These are phyloP conservation scores for Thyridium curvatum DNA, from an alignment of 2,329 filamentous ascomycete species.

Conservation along the genomic window DNA sequence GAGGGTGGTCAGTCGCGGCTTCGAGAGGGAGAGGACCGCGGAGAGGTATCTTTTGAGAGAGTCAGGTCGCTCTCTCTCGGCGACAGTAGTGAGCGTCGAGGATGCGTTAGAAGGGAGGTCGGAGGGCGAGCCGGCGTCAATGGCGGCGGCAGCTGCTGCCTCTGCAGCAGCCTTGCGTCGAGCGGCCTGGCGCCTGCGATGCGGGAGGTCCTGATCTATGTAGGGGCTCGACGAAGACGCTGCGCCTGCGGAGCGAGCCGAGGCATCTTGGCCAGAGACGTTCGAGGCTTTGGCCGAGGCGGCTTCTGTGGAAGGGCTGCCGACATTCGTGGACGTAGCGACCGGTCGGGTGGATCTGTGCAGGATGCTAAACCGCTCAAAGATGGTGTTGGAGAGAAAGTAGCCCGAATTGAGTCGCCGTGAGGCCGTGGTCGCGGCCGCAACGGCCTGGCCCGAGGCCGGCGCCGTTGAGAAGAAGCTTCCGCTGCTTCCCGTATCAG, in stretches of 20 bases:
- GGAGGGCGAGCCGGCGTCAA: not conserved
- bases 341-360: too few relatives aligned
- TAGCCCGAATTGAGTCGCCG: constrained; percentile 20
- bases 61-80: constrained; percentile 39
- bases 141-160: not conserved
- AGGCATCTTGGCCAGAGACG: too few relatives aligned
- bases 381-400: constrained; percentile 25
- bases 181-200: constrained; percentile 13
- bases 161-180: not conserved
- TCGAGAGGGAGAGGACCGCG: constrained; percentile 85
- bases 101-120: constrained; percentile 32
- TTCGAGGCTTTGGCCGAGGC: too few relatives aligned
- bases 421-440: constrained; percentile 7
- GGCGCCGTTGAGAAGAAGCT: not conserved
- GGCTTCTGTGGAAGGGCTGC: constrained; percentile 5
- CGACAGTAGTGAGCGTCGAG: constrained; percentile 46
- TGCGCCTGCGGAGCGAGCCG: constrained; percentile 3
- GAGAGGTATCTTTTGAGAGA: constrained; percentile 63
- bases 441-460: constrained; percentile 1
- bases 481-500: too few relatives aligned
- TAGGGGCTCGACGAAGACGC: too few relatives aligned
- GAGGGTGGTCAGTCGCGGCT: constrained; percentile 86
- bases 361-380: constrained; percentile 13
- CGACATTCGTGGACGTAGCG: constrained; percentile 14
- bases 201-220: constrained; percentile 5